These are phyloP conservation scores for Clonostachys rhizophaga DNA, from an alignment of 2,329 filamentous ascomycete genomes.

Conservation along the genomic window DNA sequence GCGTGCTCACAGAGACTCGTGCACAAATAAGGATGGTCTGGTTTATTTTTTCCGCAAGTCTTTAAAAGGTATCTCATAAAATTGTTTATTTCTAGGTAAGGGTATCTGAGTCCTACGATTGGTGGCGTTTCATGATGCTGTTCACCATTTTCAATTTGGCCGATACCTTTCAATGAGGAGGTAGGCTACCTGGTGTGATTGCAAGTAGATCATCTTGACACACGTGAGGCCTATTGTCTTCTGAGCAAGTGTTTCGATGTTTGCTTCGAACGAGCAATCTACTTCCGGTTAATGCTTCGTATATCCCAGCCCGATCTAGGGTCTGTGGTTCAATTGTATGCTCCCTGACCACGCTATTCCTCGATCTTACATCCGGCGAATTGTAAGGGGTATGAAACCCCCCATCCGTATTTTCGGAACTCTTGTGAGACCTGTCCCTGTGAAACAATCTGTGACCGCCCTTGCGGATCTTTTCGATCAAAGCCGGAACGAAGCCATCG, in stretches of 20 bases:
- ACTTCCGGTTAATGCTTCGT: constrained; percentile 14
- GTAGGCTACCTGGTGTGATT: too few relatives aligned
- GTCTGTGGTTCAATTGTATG: constrained; percentile 8
- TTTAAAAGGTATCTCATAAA: too few relatives aligned
- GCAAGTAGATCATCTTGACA: constrained; percentile 15
- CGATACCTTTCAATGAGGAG: too few relatives aligned
- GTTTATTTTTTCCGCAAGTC: too few relatives aligned
- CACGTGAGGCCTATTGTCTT: constrained; percentile 21
- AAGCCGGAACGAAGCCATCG: constrained; percentile 10
- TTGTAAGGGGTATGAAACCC: constrained; percentile 1
- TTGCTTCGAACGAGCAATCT: constrained; percentile 3
- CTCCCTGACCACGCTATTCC: constrained; percentile 12
- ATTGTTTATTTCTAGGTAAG: too few relatives aligned
- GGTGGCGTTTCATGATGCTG: too few relatives aligned
- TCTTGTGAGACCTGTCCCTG: constrained; percentile 9
- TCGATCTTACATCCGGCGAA: constrained; percentile 4
- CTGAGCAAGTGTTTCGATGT: constrained; percentile 18
- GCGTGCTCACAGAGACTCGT: too few relatives aligned
- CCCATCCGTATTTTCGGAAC: constrained; percentile 2
- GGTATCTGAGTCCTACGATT: too few relatives aligned
- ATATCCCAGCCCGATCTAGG: constrained; percentile 10
- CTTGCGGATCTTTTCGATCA: constrained; percentile 20
- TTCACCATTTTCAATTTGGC: too few relatives aligned
- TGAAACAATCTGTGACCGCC: constrained; percentile 14
- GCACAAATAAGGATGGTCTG: too few relatives aligned